Percentiles rank a stretch among this genome's conserved stretches.
Conservation (phyloP, 768 basidiomycete genomes). For the Crepidotus variabilis region DNA sequence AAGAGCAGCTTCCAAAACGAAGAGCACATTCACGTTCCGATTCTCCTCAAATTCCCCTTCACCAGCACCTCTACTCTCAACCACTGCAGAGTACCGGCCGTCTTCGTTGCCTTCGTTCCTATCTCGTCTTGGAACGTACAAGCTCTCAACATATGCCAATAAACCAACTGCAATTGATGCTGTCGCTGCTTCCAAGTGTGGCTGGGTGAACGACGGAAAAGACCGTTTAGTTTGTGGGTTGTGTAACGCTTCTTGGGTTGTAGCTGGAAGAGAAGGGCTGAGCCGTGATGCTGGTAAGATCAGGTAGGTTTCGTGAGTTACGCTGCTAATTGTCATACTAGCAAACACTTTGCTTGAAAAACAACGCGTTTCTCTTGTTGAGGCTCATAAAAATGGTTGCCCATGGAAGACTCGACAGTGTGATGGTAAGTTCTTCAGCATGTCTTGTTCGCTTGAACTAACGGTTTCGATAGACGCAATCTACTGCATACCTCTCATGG, state of each 20-base stretch:
- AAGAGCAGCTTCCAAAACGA: conserved; percentile 57
- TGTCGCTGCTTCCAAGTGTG: conserved; percentile 77
- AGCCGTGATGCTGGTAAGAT: conserved; percentile 70
- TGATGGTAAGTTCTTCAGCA: conserved; percentile 48
- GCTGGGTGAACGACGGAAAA: conserved; percentile 83
- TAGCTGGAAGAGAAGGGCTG: conserved; percentile 69
- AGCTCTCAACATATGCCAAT: conserved; percentile 74
- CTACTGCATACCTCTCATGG: conserved; percentile 69
- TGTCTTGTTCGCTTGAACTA: neutral
- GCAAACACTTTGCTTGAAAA: conserved; percentile 72
- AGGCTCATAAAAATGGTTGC: conserved; percentile 76
- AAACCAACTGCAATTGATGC: conserved; percentile 74
- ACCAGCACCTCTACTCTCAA: conserved; percentile 25
- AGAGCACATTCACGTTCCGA: conserved; percentile 46
- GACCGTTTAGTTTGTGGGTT: conserved; percentile 73
- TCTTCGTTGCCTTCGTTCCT: conserved; percentile 75
- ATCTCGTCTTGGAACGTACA: conserved; percentile 71
- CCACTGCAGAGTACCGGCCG: conserved; percentile 67
- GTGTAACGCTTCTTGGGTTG: conserved; percentile 71
- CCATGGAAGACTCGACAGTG: conserved; percentile 84
- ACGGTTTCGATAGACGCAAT: conserved; percentile 45
- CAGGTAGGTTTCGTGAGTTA: conserved; percentile 22
- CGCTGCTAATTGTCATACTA: conserved; percentile 18
- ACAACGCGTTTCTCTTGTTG: conserved; percentile 61
- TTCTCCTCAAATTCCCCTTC: conserved; percentile 28